These are phyloP conservation scores for Russula dissimulans DNA, from an alignment of 768 basidiomycete genomes.

Conservation along the genomic window DNA sequence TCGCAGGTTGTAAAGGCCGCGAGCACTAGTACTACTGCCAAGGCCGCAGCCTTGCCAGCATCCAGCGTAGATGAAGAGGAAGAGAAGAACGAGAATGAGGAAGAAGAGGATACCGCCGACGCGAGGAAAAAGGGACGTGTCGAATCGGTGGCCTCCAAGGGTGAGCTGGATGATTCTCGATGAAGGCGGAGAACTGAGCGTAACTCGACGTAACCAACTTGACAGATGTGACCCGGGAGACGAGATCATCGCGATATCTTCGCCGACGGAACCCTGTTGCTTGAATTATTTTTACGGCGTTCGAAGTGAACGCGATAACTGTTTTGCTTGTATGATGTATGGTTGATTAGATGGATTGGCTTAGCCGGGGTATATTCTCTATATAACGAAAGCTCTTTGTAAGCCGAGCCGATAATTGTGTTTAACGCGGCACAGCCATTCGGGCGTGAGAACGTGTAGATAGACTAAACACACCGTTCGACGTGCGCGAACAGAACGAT, in stretches of 20 bases:
- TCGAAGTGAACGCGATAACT: not conserved
- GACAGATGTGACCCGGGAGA: not conserved
- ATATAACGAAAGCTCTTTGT: no score
- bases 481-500: not conserved
- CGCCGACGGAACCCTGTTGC: slow-evolving; percentile 2
- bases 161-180: not conserved
- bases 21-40: not conserved
- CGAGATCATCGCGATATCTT: not conserved
- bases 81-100: not conserved
- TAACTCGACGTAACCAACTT: not conserved
- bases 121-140: not conserved
- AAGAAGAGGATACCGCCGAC: not conserved
- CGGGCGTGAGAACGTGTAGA: not conserved
- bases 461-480: not conserved
- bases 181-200: not conserved
- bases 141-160: not conserved
- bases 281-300: not conserved
- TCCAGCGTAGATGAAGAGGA: not conserved
- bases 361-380: no score
- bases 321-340: no score
- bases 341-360: no score
- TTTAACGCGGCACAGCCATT: no score
- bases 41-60: not conserved
- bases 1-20: not conserved
- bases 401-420: no score